phyloP scores from a whole-genome alignment of 192 early-diverging fungal genomes.

The Geranomyces michiganensis region DNA sequence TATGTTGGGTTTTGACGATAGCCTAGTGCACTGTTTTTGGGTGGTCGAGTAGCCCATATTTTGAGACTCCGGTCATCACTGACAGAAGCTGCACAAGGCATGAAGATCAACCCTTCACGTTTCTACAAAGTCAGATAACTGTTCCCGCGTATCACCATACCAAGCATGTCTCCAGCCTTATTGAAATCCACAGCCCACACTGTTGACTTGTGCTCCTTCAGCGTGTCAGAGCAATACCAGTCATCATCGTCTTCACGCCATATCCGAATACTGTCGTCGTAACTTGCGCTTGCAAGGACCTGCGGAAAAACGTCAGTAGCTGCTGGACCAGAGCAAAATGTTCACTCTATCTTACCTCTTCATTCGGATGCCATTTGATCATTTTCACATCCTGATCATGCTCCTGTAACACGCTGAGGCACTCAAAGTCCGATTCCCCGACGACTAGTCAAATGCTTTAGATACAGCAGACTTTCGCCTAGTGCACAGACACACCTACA shows the following conservation, averaged over 20 bases:
- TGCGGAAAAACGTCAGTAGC: not conserved
- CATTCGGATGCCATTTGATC: slow-evolving; percentile 87
- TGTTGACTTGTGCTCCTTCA: slow-evolving; percentile 85
- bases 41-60: slow-evolving; percentile 69
- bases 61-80: slow-evolving; percentile 85
- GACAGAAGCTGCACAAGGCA: slow-evolving; percentile 62
- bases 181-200: slow-evolving; percentile 95
- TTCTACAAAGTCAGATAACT: not conserved
- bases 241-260: slow-evolving; percentile 97
- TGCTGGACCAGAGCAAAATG: not conserved
- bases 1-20: slow-evolving; percentile 65
- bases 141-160: slow-evolving; percentile 3
- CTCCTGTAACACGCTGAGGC: slow-evolving; percentile 90
- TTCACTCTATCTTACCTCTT: slow-evolving; percentile 57
- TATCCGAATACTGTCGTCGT: slow-evolving; percentile 93
- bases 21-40: slow-evolving; percentile 42
- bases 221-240: slow-evolving; percentile 88
- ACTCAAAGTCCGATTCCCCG: slow-evolving; percentile 92
- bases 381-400: slow-evolving; percentile 97
- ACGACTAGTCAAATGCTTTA: slow-evolving; percentile 43
- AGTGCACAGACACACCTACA: not conserved
- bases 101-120: not conserved
- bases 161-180: slow-evolving; percentile 43
- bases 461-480: not conserved
- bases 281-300: slow-evolving; percentile 82